Conservation (phyloP, 306 rosid species). For the Spatholobus suberectus region DNA sequence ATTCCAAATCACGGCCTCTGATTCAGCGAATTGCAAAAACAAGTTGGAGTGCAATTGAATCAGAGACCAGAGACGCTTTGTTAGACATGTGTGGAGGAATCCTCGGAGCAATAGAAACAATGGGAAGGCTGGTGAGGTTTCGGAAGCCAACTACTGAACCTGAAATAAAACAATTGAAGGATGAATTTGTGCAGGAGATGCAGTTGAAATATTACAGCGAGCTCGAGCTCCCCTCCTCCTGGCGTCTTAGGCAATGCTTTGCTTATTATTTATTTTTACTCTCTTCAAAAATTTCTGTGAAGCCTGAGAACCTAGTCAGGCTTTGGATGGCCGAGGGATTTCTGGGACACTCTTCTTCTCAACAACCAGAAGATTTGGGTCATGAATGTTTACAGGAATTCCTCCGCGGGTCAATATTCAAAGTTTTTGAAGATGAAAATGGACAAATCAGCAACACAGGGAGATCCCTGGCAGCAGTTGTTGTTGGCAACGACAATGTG, state of each 20-base stretch:
- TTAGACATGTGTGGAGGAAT: too few relatives aligned
- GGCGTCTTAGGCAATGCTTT: neutral
- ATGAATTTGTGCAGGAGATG: neutral
- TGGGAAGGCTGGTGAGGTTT: neutral
- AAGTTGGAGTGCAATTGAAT: too few relatives aligned
- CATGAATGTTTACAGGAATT: neutral
- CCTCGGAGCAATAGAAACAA: too few relatives aligned
- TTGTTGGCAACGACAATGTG: neutral
- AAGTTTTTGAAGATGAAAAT: too few relatives aligned
- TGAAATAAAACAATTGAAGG: neutral
- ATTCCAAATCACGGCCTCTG: neutral
- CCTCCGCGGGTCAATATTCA: neutral
- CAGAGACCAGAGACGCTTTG: too few relatives aligned
- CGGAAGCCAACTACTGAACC: neutral
- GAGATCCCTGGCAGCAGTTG: neutral
- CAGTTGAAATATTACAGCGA: neutral
- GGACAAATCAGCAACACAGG: too few relatives aligned
- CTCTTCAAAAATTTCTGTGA: neutral
- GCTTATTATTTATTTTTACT: neutral
- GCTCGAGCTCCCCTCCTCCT: neutral
- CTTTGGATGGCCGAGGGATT: conserved; percentile 25
- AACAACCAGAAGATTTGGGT: neutral
- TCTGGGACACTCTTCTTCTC: neutral
- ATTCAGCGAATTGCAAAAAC: neutral
- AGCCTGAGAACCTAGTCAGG: neutral